Evolutionary conservation across 768 basidiomycete genomes (phyloP).

Genomic region (Astraeus odoratus): DNA sequence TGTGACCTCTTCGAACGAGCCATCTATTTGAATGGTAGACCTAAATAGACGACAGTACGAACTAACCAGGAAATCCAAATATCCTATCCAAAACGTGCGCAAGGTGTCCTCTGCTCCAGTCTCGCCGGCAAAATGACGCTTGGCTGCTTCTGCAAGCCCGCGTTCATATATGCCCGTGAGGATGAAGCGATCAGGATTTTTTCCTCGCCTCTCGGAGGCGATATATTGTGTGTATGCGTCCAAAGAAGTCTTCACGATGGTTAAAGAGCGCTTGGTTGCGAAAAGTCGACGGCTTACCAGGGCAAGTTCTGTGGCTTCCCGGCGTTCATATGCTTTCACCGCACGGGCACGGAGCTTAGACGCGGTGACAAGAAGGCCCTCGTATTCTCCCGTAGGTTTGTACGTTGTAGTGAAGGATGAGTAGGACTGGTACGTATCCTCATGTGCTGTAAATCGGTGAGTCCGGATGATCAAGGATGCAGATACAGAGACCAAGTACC

Average conservation of each 20-base stretch:
- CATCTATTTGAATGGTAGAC: slow-evolving; percentile 1
- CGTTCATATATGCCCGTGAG: slow-evolving; percentile 63
- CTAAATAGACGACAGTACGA: not conserved
- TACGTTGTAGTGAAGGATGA: slow-evolving; percentile 84
- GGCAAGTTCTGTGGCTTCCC: slow-evolving; percentile 55
- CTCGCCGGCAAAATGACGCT: slow-evolving; percentile 47
- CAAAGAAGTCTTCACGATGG: slow-evolving; percentile 34
- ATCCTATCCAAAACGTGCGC: slow-evolving; percentile 65
- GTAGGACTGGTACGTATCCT: slow-evolving; percentile 78
- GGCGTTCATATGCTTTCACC: slow-evolving; percentile 51
- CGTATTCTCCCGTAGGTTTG: slow-evolving; percentile 71
- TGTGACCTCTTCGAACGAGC: slow-evolving; percentile 37
- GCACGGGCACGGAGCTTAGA: slow-evolving; percentile 63
- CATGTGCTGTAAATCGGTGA: slow-evolving; percentile 47
- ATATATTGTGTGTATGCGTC: slow-evolving; percentile 61
- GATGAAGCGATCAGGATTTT: slow-evolving; percentile 51
- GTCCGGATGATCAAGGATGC: not conserved
- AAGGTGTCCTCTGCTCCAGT: slow-evolving; percentile 50
- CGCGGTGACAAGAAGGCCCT: slow-evolving; percentile 64
- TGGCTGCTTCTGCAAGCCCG: slow-evolving; percentile 67
- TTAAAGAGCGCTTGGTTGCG: not conserved
- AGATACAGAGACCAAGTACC: slow-evolving; percentile 4
- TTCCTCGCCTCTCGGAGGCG: slow-evolving; percentile 52
- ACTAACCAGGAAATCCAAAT: slow-evolving; percentile 63
- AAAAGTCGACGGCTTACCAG: slow-evolving; percentile 39